Evolutionary conservation across 2,329 filamentous ascomycete genomes (phyloP), one percentile per base, ranked within the genome.

Genomic region (Xylaria sp.): DNA sequence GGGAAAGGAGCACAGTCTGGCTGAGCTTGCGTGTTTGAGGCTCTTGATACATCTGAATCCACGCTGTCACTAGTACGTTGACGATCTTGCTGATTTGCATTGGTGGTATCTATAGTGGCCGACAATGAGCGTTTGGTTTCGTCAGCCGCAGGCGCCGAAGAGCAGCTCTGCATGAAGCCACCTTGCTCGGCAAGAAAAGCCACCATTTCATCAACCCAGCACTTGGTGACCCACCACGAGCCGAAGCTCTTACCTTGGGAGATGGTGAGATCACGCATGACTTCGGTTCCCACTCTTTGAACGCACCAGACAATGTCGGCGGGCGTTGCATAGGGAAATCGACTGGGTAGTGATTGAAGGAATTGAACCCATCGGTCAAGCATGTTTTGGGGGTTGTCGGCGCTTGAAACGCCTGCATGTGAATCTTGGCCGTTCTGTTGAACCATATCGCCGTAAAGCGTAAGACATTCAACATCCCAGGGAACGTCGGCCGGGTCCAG

Each of bases 141-240:
- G 3, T 71, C 67, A 7, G 71, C 70, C 7, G 44, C 17, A 25
- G 33, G 38, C 11, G 71, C 65, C 7, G 71, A 70, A 10, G 75
- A 75, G 3, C 79, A 85, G 60, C 83, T 83, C 67, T 83, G 82
- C 80, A 97, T 88, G 73, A 97, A 97, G 0, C 94, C 94, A 52
- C 93, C 94, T 70, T 93, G 89, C 71, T 96, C 92, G 0, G 92
- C 92, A 68, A 97, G 82, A 84, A 96, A 97, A 59, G 90, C 84
- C 51, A 93, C 87, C 91, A 96, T 96, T 78, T 98, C 94, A 72
- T 97, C 93, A 54, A 97, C 86, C 83, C 94, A 98, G 60, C 94
- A 93, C 75, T 97, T 97, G 3, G 93, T 93, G 60, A 97, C 91
- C 91, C 91, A 95, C 92, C 92, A 96, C 5, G 90, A 89, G n/a